Conservation (phyloP, 139 green algal species). For the Monoraphidium neglectum region DNA sequence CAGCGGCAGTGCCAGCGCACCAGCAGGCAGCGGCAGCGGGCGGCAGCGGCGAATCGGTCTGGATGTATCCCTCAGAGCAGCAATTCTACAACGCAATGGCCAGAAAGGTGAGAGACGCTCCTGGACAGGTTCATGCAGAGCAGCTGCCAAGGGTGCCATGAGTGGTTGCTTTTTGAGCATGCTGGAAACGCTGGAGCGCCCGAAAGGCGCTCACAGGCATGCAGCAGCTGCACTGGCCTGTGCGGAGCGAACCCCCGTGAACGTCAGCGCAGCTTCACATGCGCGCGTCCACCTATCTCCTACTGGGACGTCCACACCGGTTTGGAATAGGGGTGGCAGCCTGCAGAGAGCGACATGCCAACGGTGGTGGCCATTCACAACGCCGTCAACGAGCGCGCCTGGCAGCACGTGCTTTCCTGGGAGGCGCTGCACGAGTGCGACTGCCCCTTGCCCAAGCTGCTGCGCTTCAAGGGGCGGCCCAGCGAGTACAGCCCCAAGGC, state of each 20-base stretch:
- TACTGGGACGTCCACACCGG: not conserved
- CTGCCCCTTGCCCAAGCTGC: conserved; percentile 65
- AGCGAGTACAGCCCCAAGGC: conserved; percentile 90
- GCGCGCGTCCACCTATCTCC: not conserved
- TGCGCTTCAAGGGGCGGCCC: conserved; percentile 80
- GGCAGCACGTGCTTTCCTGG: conserved; percentile 84
- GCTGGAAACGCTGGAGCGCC: not conserved
- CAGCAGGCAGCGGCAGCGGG: conserved; percentile 27
- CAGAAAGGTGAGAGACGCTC: conserved; percentile 66
- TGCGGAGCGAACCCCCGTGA: not conserved
- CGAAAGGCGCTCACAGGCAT: not conserved
- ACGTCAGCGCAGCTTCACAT: not conserved
- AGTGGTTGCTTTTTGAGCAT: too few relatives aligned
- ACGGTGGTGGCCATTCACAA: conserved; percentile 95
- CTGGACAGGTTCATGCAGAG: too few relatives aligned
- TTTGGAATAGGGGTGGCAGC: conserved; percentile 82
- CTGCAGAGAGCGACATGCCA: conserved; percentile 77
- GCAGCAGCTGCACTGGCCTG: not conserved
- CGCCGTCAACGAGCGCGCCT: conserved; percentile 92
- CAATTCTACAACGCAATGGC: conserved; percentile 96
- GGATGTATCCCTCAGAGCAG: conserved; percentile 88
- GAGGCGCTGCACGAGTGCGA: conserved; percentile 64
- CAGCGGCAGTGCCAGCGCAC: conserved; percentile 22
- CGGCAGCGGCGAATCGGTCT: conserved; percentile 38
- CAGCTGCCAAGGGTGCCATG: too few relatives aligned